Base-by-base conservation (phyloP, 345 rosid species). In the Atalantia buxifolia region DNA sequence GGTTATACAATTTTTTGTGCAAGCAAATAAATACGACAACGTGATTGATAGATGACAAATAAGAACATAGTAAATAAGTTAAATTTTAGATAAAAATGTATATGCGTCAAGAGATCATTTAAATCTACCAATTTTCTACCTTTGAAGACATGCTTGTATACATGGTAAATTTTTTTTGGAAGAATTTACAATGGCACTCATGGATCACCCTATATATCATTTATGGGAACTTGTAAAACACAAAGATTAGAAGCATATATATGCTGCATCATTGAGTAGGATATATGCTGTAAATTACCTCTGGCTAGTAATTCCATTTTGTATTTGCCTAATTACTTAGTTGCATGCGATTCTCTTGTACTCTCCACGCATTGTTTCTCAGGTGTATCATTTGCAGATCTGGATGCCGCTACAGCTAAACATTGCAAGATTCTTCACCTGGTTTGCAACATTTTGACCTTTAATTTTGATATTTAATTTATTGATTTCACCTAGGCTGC, bases 361-460 rank as follows among this genome's bases (percentile, higher is more conserved):
- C 12, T 19, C 50, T 45, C 38, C 35, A 35, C 66, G 72, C 65
- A 57, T 57, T 75, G 48, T 65, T 75, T 65, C 78, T 75, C 30
- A 65, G 71, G 22, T 30, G 53, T 65, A 1, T 8, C 69, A 62
- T 48, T 72, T 56, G 76, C 68, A 77, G 74, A 81, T 50, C 79
- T 87, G 89, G 84, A 85, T 48, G 45, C 86, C 67, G 69, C 42
- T 2, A 6, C 73, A 66, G 77, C 83, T 22, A 65, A 80, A 63
- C 84, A 80, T 36, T 85, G 87, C 77, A 91, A 91, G 75, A 82
- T 86, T 72, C 83, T 91, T 73, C 92, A 89, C 64, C 81, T 91
- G 88, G 95, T 90, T 73, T 13, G 78, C 38, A 25, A 25, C 50
- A 3, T 4, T 45, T 12, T 13, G 50, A 2, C 18, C 50, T 5